A percentile compares a stretch with the other conserved stretches of the same genome.
phyloP scores from a whole-genome alignment of 345 rosid genomes.

The Eucalyptus cladocalyx region DNA sequence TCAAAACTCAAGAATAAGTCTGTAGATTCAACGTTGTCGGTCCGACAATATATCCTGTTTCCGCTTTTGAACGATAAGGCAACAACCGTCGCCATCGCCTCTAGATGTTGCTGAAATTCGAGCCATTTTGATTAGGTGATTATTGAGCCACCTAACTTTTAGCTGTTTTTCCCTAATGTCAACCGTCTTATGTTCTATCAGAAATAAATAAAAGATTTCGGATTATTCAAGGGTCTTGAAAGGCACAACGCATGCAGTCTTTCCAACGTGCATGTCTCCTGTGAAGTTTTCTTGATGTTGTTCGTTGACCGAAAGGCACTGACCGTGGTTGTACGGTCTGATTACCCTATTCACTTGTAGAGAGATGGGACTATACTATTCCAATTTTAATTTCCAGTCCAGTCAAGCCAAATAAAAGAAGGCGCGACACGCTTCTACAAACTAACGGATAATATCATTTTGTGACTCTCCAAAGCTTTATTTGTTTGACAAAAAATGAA shows the following conservation, averaged over 20 bases:
- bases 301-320: neutral
- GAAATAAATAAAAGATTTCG: neutral
- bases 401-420: neutral
- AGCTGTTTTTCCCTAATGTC: neutral
- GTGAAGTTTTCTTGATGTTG: neutral
- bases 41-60: neutral
- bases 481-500: too few species aligned
- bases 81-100: neutral
- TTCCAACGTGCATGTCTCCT: neutral
- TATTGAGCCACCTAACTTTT: neutral
- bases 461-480: neutral
- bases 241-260: neutral
- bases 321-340: neutral
- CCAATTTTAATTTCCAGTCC: neutral
- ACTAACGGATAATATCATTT: neutral
- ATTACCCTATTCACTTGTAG: neutral
- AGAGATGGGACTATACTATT: neutral
- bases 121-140: neutral
- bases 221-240: neutral
- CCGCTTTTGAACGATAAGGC: neutral
- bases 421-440: neutral
- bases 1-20: neutral
- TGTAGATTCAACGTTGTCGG: neutral
- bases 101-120: neutral
- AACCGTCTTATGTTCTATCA: neutral